phyloP scores from a whole-genome alignment of 257 asterid genomes.

The Ballota nigra region DNA sequence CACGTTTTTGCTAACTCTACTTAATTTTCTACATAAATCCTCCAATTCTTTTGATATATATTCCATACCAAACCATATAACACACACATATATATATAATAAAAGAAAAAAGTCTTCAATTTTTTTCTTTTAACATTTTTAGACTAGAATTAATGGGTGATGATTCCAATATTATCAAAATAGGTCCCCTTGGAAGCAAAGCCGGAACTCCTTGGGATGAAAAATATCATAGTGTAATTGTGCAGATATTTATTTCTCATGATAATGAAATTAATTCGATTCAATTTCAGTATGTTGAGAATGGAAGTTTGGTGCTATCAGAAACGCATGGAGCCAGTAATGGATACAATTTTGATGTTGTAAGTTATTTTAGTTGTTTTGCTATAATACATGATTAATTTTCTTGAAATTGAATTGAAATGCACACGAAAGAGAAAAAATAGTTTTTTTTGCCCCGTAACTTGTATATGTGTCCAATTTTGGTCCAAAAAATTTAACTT shows the following conservation, averaged over 20 bases:
- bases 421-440: too few relatives aligned
- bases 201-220: slow-evolving; percentile 38
- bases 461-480: too few relatives aligned
- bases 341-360: slow-evolving; percentile 33
- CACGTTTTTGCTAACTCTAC: neutral
- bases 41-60: neutral
- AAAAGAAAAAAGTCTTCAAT: neutral
- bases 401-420: neutral
- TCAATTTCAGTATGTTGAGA: slow-evolving; percentile 41
- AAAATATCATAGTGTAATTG: slow-evolving; percentile 30
- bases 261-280: slow-evolving; percentile 34
- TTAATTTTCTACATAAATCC: too few relatives aligned
- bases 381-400: too few relatives aligned
- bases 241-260: slow-evolving; percentile 39
- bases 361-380: slow-evolving; percentile 4
- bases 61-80: neutral
- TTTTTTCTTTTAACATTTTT: neutral
- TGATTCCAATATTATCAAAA: slow-evolving; percentile 25
- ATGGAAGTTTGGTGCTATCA: slow-evolving; percentile 32
- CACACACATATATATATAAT: too few relatives aligned
- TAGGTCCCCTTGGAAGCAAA: slow-evolving; percentile 35
- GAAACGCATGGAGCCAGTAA: slow-evolving; percentile 17
- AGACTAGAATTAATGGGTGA: slow-evolving; percentile 26
- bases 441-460: too few relatives aligned
- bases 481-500: too few relatives aligned